phyloP scores from a whole-genome alignment of 176 grass and related monocot genomes.

The Areca catechu region DNA sequence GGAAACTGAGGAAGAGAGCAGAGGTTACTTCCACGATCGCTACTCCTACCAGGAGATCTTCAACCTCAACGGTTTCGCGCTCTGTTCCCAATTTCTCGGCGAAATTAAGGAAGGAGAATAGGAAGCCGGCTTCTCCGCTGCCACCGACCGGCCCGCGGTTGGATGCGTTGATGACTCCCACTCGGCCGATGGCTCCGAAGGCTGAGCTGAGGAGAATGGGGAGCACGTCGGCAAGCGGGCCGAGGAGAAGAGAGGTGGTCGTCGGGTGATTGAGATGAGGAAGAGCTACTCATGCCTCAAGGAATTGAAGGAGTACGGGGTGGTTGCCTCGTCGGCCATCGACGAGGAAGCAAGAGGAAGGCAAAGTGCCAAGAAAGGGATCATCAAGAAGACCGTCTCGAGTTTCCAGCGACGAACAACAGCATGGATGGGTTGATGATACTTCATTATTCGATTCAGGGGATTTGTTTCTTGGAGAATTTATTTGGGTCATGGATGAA shows the following conservation, averaged over 20 bases:
- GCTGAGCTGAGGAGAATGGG: not conserved
- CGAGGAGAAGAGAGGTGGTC: not conserved
- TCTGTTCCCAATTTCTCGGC: slow-evolving; percentile 10
- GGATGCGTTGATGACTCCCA: not conserved
- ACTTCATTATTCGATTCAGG: no score
- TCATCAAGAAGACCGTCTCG: not conserved
- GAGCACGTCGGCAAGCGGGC: not conserved
- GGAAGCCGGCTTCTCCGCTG: not conserved
- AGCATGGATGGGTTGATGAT: not conserved
- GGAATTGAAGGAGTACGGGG: slow-evolving; percentile 4
- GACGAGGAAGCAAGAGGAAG: not conserved
- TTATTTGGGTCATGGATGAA: no score
- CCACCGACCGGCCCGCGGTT: not conserved
- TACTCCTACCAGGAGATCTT: not conserved
- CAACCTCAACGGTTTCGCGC: not conserved
- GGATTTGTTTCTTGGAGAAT: not conserved
- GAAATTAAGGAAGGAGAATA: slow-evolving; percentile 9
- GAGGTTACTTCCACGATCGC: not conserved
- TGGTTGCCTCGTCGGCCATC: not conserved
- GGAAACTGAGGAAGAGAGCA: not conserved
- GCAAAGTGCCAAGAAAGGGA: not conserved
- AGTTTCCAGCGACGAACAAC: not conserved
- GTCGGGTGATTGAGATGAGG: not conserved
- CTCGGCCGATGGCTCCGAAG: not conserved
- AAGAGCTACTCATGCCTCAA: slow-evolving; percentile 16